Evolutionary conservation across 768 basidiomycete genomes (phyloP), one percentile per base, ranked within the genome.

Genomic region (Auriscalpium orientale): DNA sequence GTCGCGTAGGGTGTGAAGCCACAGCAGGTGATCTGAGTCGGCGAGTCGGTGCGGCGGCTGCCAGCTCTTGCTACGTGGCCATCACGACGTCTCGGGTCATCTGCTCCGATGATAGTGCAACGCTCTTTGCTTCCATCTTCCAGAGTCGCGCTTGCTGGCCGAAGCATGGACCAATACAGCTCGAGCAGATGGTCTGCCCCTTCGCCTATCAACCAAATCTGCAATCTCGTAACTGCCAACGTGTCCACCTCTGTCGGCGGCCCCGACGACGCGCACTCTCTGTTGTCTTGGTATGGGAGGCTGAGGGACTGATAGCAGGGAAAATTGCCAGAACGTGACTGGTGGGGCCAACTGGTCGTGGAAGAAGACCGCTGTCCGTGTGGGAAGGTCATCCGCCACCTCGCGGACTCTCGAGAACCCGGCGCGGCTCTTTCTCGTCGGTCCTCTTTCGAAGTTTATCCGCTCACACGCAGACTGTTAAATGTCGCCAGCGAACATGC

Each of bases 381-480:
- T 49, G 59, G 45, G 49, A 57, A 55, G 28, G 34, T 43, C 58
- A 51, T 45, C 6, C 46, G 49, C 37, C 22, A 38, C 12, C 38
- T 45, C 37, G n/a, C 49, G 34, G 34, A 46, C 47, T 43, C 48
- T 43, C 45, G 58, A 50, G 55, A 40, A 49, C 34, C 51, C 36
- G 43, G 45, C 38, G 53, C 50, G 33, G 33, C 51, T 21, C 16
- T 51, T 53, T 50, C 40, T 46, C 28, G 15, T 16, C 36, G 18
- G n/a, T 22, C 12, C 38, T 16, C 34, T 46, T 33, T 38, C 51
- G 50, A 52, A 38, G 45, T 46, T 46, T 52, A 18, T 20, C 28
- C 58, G 15, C 38, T 43, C 57, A 36, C 54, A 46, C 48, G 43
- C 22, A 38, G 58, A 46, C 9, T 56, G 46, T 50, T 55, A 62